Percentiles rank a stretch among this genome's conserved stretches.
phyloP scores from a whole-genome alignment of 2,329 filamentous ascomycete genomes.

The Diaporthe ilicicola region DNA sequence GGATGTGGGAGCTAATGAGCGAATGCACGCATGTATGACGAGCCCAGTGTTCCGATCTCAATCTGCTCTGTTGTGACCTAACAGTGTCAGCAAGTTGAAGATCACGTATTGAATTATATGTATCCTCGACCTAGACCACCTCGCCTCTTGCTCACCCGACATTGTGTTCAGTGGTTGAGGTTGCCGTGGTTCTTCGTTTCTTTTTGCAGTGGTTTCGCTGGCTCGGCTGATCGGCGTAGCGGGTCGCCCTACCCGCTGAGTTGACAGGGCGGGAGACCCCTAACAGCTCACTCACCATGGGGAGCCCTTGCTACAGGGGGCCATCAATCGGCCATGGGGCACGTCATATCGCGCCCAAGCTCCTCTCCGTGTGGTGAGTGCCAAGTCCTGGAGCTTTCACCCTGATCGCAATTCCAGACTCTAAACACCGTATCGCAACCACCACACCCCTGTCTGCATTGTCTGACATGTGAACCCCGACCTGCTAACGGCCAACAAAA shows the following conservation, averaged over 20 bases:
- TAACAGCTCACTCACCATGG: neutral
- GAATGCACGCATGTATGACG: too few species aligned
- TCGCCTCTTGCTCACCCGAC: neutral
- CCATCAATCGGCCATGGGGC: neutral
- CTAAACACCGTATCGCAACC: neutral
- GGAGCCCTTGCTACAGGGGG: conserved; percentile 2
- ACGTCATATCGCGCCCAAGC: conserved; percentile 12
- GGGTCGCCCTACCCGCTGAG: conserved; percentile 15
- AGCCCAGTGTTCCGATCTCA: too few species aligned
- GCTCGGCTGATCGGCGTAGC: neutral
- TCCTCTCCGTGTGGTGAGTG: neutral
- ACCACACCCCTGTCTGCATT: neutral
- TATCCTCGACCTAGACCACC: neutral
- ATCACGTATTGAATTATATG: neutral
- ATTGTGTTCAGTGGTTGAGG: neutral
- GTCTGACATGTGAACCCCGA: neutral
- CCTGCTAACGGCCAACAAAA: neutral
- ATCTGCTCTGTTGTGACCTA: neutral
- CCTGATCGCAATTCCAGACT: neutral
- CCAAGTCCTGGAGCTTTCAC: neutral
- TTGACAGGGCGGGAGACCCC: conserved; percentile 3
- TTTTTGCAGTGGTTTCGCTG: neutral
- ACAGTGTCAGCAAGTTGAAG: neutral
- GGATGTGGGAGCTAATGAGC: too few species aligned
- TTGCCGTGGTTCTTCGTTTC: neutral